A percentile compares a stretch with the other conserved stretches of the same genome.
phyloP scores from a whole-genome alignment of 1,284 basidiomycete genomes.

The Meripilus lineatus region DNA sequence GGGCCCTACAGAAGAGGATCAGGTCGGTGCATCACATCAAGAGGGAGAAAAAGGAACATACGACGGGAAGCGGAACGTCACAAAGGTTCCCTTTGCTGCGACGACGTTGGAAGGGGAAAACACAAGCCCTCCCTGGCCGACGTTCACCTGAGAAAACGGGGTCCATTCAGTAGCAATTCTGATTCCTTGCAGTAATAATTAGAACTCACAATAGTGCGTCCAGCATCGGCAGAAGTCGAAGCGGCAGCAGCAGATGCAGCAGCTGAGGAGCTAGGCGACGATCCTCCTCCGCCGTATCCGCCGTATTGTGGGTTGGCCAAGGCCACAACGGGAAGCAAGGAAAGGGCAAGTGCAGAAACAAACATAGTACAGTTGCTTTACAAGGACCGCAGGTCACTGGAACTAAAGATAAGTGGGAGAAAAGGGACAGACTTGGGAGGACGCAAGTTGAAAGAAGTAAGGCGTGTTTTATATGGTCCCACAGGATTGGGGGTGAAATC shows the following conservation, averaged over 20 bases:
- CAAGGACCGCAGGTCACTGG: not conserved
- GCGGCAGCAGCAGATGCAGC: slow-evolving; percentile 37
- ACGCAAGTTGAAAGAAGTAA: not conserved
- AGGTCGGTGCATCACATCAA: not conserved
- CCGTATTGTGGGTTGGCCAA: slow-evolving; percentile 36
- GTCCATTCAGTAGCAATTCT: slow-evolving; percentile 5
- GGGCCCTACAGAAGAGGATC: too few relatives aligned
- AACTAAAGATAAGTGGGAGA: not conserved
- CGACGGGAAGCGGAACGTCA: slow-evolving; percentile 53
- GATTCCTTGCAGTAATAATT: not conserved
- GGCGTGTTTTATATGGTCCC: slow-evolving; percentile 7
- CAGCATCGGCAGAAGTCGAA: slow-evolving; percentile 10
- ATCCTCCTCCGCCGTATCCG: slow-evolving; percentile 22
- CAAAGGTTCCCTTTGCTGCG: slow-evolving; percentile 42
- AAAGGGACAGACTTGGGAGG: too few relatives aligned
- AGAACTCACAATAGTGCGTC: slow-evolving; percentile 40
- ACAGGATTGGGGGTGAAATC: slow-evolving; percentile 3
- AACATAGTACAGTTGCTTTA: slow-evolving; percentile 17
- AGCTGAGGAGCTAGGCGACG: slow-evolving; percentile 18
- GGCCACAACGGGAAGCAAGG: slow-evolving; percentile 32
- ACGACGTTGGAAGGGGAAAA: slow-evolving; percentile 44
- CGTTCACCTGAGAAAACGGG: slow-evolving; percentile 38
- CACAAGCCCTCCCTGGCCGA: slow-evolving; percentile 36
- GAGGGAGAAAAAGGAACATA: slow-evolving; percentile 16
- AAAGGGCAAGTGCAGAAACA: slow-evolving; percentile 15